Evolutionary conservation across 106 monocot genomes (phyloP).

Genomic region (Ottelia alismoides): DNA sequence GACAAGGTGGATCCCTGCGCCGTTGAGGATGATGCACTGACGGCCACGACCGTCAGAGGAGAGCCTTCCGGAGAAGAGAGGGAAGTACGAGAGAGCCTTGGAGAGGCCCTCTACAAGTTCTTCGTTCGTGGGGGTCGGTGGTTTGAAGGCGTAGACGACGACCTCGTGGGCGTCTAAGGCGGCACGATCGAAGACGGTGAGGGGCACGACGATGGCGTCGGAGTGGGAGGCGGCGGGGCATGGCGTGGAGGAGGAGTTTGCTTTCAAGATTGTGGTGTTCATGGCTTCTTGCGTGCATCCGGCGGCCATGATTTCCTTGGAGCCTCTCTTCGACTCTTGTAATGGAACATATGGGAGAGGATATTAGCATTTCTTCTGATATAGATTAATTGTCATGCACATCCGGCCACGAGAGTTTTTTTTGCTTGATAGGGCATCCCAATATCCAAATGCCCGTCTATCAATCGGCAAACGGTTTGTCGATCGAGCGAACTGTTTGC

Average conservation of each 20-base stretch:
- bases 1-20: constrained; percentile 3
- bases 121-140: constrained; percentile 2
- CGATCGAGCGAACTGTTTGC: no score
- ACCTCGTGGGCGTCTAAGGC: neutral
- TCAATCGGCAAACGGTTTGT: no score
- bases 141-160: constrained; percentile 6
- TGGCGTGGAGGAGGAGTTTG: neutral
- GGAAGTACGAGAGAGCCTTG: constrained; percentile 6
- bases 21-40: neutral
- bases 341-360: no score
- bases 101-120: constrained; percentile 3
- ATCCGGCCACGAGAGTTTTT: no score
- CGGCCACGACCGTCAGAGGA: neutral
- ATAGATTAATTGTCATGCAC: no score
- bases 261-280: neutral
- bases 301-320: constrained; percentile 1
- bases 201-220: neutral
- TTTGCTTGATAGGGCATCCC: no score
- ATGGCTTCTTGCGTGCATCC: neutral
- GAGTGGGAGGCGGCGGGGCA: neutral
- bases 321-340: no score
- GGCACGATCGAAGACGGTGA: no score
- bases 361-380: no score
- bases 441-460: no score
- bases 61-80: constrained; percentile 4